Percentiles rank a stretch among this genome's conserved stretches.
phyloP scores from a whole-genome alignment of 2,329 filamentous ascomycete species.

The Colletotrichum sp. region DNA sequence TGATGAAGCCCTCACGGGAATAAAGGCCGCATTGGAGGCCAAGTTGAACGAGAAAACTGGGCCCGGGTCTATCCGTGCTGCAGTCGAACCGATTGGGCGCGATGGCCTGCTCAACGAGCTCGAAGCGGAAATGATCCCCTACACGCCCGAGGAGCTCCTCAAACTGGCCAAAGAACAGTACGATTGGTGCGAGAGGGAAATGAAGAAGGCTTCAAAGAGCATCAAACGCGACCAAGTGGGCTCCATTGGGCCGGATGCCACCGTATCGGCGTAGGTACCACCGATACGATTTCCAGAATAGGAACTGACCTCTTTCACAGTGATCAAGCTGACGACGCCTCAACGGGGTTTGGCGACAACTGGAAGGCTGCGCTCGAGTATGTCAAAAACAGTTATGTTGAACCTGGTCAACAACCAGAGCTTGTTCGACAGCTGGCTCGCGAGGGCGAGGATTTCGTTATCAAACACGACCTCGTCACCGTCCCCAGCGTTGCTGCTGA shows the following conservation, averaged over 20 bases:
- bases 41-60: constrained; percentile 31
- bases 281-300: background rate
- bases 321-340: background rate
- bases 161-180: constrained; percentile 55
- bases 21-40: constrained; percentile 41
- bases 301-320: background rate
- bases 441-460: constrained; percentile 59
- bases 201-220: constrained; percentile 53
- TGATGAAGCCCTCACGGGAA: constrained; percentile 36
- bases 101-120: constrained; percentile 57
- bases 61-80: constrained; percentile 22
- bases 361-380: constrained; percentile 61
- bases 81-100: constrained; percentile 60
- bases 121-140: constrained; percentile 62
- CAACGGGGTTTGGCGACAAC: constrained; percentile 37
- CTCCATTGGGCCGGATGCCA: background rate
- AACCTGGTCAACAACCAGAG: constrained; percentile 56
- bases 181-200: constrained; percentile 60
- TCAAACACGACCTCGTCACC: constrained; percentile 58
- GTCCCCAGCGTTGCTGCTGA: constrained; percentile 58
- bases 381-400: constrained; percentile 59
- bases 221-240: constrained; percentile 37
- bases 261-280: background rate
- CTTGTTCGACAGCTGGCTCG: constrained; percentile 56
- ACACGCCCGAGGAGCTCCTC: constrained; percentile 61